Percentiles rank a stretch among this genome's conserved stretches.
phyloP scores from a whole-genome alignment of 495 filamentous ascomycete genomes.

The Penicillium odoratum region DNA sequence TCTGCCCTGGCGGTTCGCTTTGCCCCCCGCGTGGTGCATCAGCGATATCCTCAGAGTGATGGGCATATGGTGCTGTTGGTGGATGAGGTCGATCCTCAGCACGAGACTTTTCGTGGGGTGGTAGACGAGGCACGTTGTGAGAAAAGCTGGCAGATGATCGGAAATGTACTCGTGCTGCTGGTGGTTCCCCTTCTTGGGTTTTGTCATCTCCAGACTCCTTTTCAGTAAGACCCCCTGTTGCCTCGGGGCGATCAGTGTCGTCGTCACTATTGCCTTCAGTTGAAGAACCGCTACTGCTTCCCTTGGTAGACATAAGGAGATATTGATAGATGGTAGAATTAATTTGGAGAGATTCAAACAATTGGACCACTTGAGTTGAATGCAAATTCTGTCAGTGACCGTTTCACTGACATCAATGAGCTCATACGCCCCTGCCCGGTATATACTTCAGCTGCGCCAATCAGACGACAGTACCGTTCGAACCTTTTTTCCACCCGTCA shows the following conservation, averaged over 20 bases:
- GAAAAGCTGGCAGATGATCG: conserved; percentile 8
- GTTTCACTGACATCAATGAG: conserved; percentile 12
- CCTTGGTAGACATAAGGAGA: not conserved
- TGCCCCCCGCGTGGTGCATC: conserved; percentile 2
- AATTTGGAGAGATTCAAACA: no score
- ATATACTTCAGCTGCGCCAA: conserved; percentile 6
- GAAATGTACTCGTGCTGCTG: conserved; percentile 22
- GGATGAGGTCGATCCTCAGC: conserved; percentile 5
- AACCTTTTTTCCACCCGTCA: not conserved
- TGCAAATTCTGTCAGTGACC: not conserved
- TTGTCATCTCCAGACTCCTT: not conserved
- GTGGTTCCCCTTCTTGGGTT: not conserved
- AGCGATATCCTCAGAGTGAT: conserved; percentile 16
- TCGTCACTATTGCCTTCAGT: not conserved
- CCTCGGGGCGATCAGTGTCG: not conserved
- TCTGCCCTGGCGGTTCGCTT: not conserved
- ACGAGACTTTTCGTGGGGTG: conserved; percentile 6
- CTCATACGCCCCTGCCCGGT: conserved; percentile 17
- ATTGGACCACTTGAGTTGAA: no score
- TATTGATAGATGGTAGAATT: not conserved
- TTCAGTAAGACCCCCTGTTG: not conserved
- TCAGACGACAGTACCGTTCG: not conserved
- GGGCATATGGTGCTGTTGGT: conserved; percentile 11
- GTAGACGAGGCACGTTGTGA: conserved; percentile 2
- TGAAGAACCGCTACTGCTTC: not conserved